Base-by-base conservation (phyloP, 345 rosid genomes). In the Psidium friedrichsthalianum region DNA sequence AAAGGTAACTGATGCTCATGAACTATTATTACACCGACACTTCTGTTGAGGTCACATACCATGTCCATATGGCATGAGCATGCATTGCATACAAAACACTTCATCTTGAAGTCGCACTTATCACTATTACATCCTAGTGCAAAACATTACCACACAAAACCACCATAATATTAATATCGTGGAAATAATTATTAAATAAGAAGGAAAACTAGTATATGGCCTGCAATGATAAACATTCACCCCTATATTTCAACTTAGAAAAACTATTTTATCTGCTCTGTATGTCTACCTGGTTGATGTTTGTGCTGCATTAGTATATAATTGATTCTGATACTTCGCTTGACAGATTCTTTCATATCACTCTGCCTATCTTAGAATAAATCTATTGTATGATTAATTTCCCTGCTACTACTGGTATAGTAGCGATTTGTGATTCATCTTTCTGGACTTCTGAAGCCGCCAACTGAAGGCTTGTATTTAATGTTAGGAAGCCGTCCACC, bases 401-500 rank as follows among this genome's bases (percentile, higher is more conserved):
- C 47, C 13, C 47, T 36, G 78, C 78, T 32, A 69, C 47, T 1
- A 22, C 0, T 25, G 25, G 51, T 2, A 58, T 24, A 27, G 47
- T 83, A 83, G 74, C 69, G 52, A 69, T 74, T 56, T 18, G 44
- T 69, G 16, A 74, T 69, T 36, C 27, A 11, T 82, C 25, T 51
- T 82, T 81, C 15, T 84, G 51, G 86, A 74, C 58, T 64, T 87
- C 42, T 78, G 47, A 49, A 55, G 52, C 53, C 51, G 24, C 54
- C 53, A 64, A 47, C 82, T 64, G 24, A 59, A 64, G 86, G 25
- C 80, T 69, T 69, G 25, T 87, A 2, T 8, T 87, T 90, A 82
- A 86, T 92, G 85, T 86, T 88, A 97, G 99, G 99, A 96, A 92
- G 98, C 98, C 85, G 98, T 97, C 85, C 94, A 92, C 89, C 96